Evolutionary conservation across 2,329 filamentous ascomycete species (phyloP).

Genomic region (Ambrosiella xylebori): DNA sequence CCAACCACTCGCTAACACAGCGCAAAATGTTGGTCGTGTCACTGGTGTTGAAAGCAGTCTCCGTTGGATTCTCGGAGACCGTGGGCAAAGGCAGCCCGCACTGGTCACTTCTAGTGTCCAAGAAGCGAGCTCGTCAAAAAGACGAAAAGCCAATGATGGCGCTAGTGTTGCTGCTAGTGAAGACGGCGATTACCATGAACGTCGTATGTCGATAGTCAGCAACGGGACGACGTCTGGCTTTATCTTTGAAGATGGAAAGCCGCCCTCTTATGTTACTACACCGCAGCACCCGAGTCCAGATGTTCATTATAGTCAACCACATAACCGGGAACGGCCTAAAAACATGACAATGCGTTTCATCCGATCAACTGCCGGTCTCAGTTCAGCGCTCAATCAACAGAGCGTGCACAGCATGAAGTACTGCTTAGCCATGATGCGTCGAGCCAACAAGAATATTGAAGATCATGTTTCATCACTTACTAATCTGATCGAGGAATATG

Average conservation of each 20-base stretch:
- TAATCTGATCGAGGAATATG: constrained; percentile 64
- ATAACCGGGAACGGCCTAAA: background rate
- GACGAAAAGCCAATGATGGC: constrained; percentile 36
- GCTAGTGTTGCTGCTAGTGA: constrained; percentile 11
- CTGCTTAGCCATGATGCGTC: constrained; percentile 62
- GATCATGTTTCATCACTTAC: constrained; percentile 59
- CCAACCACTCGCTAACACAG: constrained; percentile 70
- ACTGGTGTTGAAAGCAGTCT: constrained; percentile 81
- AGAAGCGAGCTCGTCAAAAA: constrained; percentile 33
- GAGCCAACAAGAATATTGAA: constrained; percentile 67
- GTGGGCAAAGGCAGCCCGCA: constrained; percentile 28
- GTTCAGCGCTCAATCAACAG: constrained; percentile 79
- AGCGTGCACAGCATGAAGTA: constrained; percentile 71
- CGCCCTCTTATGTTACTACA: constrained; percentile 12
- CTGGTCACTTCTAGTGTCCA: background rate
- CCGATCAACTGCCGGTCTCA: constrained; percentile 78
- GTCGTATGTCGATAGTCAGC: constrained; percentile 11
- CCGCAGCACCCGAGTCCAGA: constrained; percentile 18
- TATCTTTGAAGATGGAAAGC: constrained; percentile 5
- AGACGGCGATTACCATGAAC: constrained; percentile 18
- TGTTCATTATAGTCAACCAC: constrained; percentile 14
- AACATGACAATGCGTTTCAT: constrained; percentile 41
- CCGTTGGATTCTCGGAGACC: constrained; percentile 58
- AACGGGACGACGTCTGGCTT: constrained; percentile 7
- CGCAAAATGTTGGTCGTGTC: constrained; percentile 64